A percentile compares a stretch with the other conserved stretches of the same genome.
Conservation (phyloP, 2,329 filamentous ascomycete species). For the Lecanosticta acicola region DNA sequence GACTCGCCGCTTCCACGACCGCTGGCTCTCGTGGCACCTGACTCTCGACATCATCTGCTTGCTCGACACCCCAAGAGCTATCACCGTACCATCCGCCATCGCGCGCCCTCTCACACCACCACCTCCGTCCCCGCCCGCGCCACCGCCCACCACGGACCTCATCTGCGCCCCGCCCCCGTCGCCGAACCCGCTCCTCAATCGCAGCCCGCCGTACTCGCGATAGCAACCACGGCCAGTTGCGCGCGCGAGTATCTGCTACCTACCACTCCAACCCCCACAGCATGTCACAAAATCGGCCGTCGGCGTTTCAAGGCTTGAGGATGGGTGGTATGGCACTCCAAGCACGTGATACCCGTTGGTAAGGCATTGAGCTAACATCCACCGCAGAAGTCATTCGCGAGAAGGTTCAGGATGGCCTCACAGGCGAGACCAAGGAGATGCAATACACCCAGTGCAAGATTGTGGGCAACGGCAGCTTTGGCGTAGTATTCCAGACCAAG, state of each 20-base stretch:
- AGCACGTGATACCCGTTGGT: constrained; percentile 7
- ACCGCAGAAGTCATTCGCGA: constrained; percentile 86
- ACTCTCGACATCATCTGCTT: neutral
- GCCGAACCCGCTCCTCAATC: constrained; percentile 43
- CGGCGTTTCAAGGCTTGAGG: constrained; percentile 80
- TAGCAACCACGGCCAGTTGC: constrained; percentile 27
- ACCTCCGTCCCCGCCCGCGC: constrained; percentile 1
- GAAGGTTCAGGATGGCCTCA: constrained; percentile 97
- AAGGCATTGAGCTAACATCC: constrained; percentile 32
- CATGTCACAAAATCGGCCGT: constrained; percentile 90
- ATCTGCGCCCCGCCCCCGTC: constrained; percentile 37
- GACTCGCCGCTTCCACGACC: neutral
- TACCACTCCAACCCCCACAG: constrained; percentile 23
- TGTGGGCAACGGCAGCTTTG: constrained; percentile 97
- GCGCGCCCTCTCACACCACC: neutral
- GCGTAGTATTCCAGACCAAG: constrained; percentile 98
- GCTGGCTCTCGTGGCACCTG: neutral
- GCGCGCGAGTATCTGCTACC: constrained; percentile 15
- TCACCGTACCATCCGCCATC: neutral
- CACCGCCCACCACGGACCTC: constrained; percentile 46
- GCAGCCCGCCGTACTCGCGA: constrained; percentile 38
- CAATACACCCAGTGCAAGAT: constrained; percentile 99
- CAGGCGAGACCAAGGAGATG: constrained; percentile 91
- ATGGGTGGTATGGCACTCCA: constrained; percentile 79
- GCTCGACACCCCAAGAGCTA: neutral